Conservation (phyloP, 2,329 filamentous ascomycete genomes). For the Monosporascus sp. region DNA sequence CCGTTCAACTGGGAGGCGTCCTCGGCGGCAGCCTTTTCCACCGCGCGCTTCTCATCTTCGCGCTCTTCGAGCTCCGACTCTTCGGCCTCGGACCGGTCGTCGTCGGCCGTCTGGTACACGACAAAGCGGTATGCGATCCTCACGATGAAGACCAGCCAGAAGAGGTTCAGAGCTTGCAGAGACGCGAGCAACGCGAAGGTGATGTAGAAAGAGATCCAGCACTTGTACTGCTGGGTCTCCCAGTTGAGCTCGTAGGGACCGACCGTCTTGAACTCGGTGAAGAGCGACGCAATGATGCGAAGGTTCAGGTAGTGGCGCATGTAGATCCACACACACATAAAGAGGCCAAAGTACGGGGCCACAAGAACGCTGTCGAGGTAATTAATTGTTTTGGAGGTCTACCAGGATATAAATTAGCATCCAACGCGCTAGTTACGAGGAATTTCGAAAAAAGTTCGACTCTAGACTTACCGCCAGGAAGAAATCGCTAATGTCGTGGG, state of each 20-base stretch:
- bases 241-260: conserved; percentile 74
- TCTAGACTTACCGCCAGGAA: conserved; percentile 72
- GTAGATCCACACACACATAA: conserved; percentile 83
- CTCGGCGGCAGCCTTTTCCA: conserved; percentile 24
- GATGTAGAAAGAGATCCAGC: conserved; percentile 62
- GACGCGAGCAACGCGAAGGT: conserved; percentile 58
- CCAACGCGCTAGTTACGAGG: background rate
- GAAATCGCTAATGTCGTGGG: conserved; percentile 91
- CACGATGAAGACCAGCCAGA: conserved; percentile 76
- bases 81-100: conserved; percentile 67
- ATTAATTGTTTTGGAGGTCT: conserved; percentile 89
- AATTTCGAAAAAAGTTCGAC: too few species aligned
- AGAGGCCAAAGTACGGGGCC: conserved; percentile 78
- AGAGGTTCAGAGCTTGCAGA: conserved; percentile 71
- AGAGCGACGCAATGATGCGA: conserved; percentile 67
- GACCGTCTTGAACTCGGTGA: conserved; percentile 69
- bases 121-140: conserved; percentile 70
- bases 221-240: conserved; percentile 74
- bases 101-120: conserved; percentile 54
- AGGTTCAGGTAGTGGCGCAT: conserved; percentile 82
- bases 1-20: conserved; percentile 20
- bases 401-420: conserved; percentile 12
- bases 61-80: conserved; percentile 55
- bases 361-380: conserved; percentile 77
- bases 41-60: conserved; percentile 16